Evolutionary conservation across 179 eudicot species (phyloP).

Genomic region (Silene coronaria): DNA sequence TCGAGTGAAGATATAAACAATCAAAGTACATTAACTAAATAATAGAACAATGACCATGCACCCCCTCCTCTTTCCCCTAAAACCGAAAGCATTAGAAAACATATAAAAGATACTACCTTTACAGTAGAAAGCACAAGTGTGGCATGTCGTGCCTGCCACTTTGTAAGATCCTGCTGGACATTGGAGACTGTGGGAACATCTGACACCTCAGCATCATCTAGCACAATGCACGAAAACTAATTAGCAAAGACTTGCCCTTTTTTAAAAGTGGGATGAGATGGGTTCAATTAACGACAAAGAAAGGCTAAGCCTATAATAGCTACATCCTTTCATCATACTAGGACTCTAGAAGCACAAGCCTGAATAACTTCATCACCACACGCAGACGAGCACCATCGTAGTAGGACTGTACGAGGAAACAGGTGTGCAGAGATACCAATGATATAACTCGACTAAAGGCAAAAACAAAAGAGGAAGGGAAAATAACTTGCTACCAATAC

Average conservation of each 20-base stretch:
- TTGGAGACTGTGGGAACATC: slow-evolving; percentile 81
- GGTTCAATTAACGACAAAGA: background rate
- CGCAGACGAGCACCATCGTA: too few relatives aligned
- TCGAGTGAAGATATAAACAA: background rate
- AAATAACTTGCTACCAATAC: background rate
- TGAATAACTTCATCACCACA: too few relatives aligned
- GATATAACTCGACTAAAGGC: background rate
- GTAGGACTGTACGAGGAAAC: too few relatives aligned
- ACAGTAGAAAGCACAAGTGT: slow-evolving; percentile 50
- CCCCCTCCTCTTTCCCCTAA: background rate
- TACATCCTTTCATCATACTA: background rate
- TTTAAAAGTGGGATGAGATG: background rate
- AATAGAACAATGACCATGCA: background rate
- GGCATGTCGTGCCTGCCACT: slow-evolving; percentile 74
- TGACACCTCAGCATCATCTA: slow-evolving; percentile 82
- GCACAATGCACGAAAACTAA: slow-evolving; percentile 11
- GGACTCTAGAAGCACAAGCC: background rate
- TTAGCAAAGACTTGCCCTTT: background rate
- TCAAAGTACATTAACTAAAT: background rate
- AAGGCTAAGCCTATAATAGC: background rate
- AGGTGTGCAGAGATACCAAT: background rate
- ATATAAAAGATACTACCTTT: slow-evolving; percentile 37
- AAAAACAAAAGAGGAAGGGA: background rate
- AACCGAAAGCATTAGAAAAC: background rate
- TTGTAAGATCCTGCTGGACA: slow-evolving; percentile 65